These are phyloP conservation scores for Vigna mungo DNA, from an alignment of 306 rosid species.

Conservation along the genomic window DNA sequence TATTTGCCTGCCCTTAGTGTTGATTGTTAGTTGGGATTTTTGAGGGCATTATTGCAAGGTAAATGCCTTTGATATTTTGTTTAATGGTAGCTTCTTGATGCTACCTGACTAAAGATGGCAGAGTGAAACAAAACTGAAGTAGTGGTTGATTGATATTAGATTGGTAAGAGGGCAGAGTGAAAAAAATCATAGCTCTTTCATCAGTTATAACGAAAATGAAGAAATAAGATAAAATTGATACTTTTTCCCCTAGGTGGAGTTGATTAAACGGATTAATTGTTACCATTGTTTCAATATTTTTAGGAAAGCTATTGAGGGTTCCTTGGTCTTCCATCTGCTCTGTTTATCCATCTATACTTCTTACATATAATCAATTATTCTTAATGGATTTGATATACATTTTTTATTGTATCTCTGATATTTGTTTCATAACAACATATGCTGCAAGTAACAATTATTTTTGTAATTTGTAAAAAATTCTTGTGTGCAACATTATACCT, in stretches of 20 bases:
- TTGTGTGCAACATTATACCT: background rate
- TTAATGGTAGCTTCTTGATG: background rate
- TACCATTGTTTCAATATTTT: background rate
- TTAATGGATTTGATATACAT: background rate
- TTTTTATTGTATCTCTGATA: background rate
- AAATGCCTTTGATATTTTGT: constrained; percentile 14
- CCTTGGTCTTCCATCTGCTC: background rate
- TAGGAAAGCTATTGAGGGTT: background rate
- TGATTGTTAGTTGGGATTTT: constrained; percentile 26
- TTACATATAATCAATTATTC: background rate
- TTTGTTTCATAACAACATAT: constrained; percentile 14
- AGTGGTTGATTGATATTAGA: too few species aligned
- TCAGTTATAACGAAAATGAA: background rate
- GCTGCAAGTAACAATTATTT: background rate
- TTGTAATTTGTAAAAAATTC: background rate
- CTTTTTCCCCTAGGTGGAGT: background rate
- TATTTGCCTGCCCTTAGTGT: background rate
- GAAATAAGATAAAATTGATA: background rate
- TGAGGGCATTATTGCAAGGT: constrained; percentile 9
- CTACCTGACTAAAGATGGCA: background rate
- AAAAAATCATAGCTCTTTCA: background rate
- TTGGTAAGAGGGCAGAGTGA: background rate
- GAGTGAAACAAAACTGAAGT: background rate
- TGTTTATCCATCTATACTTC: background rate
- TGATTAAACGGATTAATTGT: background rate